Percentiles rank a stretch among this genome's conserved stretches.
phyloP scores from a whole-genome alignment of 208 protist genomes.

The Acanthamoeba sp. region DNA sequence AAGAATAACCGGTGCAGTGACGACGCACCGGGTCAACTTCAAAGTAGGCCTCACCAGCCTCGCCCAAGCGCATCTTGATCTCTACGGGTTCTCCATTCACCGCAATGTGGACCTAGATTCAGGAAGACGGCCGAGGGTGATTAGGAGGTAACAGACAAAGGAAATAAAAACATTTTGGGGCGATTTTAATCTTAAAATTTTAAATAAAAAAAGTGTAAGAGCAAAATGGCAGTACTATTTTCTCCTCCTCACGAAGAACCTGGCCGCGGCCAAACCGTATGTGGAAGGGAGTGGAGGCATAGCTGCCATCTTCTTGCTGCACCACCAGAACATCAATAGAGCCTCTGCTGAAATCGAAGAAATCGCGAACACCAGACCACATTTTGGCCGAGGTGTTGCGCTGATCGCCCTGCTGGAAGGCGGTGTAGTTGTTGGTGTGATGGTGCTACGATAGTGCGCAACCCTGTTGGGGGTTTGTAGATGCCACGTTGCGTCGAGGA shows the following conservation, averaged over 20 bases:
- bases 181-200: too few relatives aligned
- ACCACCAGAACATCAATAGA: constrained; percentile 98
- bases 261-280: constrained; percentile 97
- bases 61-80: constrained; percentile 96
- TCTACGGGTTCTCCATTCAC: constrained; percentile 94
- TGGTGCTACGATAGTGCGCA: too few relatives aligned
- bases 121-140: not conserved
- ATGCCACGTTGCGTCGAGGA: too few relatives aligned
- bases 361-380: constrained; percentile 58
- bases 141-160: not conserved
- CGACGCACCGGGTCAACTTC: constrained; percentile 83
- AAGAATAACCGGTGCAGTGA: not conserved
- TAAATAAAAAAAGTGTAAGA: not conserved
- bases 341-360: constrained; percentile 87
- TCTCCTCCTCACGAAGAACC: constrained; percentile 94
- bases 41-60: constrained; percentile 96
- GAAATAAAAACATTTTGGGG: too few relatives aligned
- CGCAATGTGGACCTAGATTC: constrained; percentile 91
- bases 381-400: not conserved
- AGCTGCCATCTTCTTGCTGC: constrained; percentile 94
- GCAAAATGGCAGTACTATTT: constrained; percentile 82
- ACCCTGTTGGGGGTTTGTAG: too few relatives aligned
- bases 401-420: too few relatives aligned
- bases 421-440: too few relatives aligned
- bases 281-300: constrained; percentile 97